Conservation (phyloP, 2,329 filamentous ascomycete species). For the Talaromyces verruculosus region DNA sequence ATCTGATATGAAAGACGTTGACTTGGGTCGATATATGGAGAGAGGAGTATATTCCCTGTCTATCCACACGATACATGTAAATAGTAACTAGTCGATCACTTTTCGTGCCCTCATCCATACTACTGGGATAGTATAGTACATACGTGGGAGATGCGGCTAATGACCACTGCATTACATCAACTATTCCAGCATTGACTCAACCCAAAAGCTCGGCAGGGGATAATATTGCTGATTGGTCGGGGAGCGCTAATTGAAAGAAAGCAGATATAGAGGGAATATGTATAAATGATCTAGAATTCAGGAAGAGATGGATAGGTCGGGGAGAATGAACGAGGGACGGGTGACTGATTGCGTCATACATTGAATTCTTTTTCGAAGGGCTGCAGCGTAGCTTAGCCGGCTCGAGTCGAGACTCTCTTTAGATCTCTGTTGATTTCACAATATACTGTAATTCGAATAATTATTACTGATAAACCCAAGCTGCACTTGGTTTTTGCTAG, state of each 20-base stretch:
- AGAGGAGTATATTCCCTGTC: background rate
- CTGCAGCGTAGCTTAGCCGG: background rate
- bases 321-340: background rate
- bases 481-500: background rate
- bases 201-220: background rate
- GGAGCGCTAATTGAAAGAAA: background rate
- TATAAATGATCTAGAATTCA: background rate
- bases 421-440: background rate
- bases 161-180: background rate
- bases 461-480: no score
- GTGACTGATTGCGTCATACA: conserved; percentile 1
- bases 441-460: background rate
- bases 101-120: background rate
- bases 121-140: no score
- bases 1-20: background rate
- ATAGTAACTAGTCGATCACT: background rate
- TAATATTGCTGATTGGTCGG: background rate
- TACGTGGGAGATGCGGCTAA: background rate
- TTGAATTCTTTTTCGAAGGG: background rate
- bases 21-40: background rate
- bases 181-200: background rate
- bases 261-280: background rate
- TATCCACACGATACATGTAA: background rate
- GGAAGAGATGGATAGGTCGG: background rate
- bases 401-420: background rate